Evolutionary conservation across 345 rosid genomes (phyloP).

Genomic region (Salix caprea): DNA sequence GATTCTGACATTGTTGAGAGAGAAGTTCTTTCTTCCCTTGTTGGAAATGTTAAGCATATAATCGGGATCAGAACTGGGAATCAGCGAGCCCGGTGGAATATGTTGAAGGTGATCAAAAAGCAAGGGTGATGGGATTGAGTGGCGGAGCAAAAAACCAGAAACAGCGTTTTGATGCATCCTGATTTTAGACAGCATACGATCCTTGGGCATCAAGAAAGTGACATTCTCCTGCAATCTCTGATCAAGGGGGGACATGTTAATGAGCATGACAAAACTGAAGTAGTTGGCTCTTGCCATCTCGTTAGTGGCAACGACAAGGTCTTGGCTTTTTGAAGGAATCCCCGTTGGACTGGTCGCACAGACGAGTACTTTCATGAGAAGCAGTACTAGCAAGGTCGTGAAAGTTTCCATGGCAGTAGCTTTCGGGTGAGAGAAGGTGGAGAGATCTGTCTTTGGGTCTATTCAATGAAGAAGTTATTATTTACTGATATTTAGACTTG

Average conservation of each 20-base stretch:
- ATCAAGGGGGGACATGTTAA: constrained; percentile 50
- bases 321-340: constrained; percentile 21
- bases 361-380: constrained; percentile 3
- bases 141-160: constrained; percentile 57
- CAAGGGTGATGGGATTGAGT: constrained; percentile 67
- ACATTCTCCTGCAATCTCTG: constrained; percentile 28
- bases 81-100: constrained; percentile 54
- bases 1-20: constrained; percentile 58
- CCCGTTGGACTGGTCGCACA: background rate
- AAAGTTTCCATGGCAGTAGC: constrained; percentile 9
- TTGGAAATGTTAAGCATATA: constrained; percentile 48
- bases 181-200: constrained; percentile 40
- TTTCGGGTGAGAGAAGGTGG: background rate
- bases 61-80: constrained; percentile 49
- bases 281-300: constrained; percentile 76
- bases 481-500: too few relatives aligned
- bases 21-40: constrained; percentile 43
- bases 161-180: constrained; percentile 27
- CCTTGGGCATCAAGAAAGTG: constrained; percentile 80
- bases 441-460: too few relatives aligned
- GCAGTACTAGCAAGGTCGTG: constrained; percentile 7
- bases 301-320: constrained; percentile 43
- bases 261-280: constrained; percentile 65
- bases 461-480: too few relatives aligned
- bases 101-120: constrained; percentile 53